Evolutionary conservation across 1,284 basidiomycete species (phyloP), one percentile per base, ranked within the genome.

Genomic region (Marasmius fiardii): DNA sequence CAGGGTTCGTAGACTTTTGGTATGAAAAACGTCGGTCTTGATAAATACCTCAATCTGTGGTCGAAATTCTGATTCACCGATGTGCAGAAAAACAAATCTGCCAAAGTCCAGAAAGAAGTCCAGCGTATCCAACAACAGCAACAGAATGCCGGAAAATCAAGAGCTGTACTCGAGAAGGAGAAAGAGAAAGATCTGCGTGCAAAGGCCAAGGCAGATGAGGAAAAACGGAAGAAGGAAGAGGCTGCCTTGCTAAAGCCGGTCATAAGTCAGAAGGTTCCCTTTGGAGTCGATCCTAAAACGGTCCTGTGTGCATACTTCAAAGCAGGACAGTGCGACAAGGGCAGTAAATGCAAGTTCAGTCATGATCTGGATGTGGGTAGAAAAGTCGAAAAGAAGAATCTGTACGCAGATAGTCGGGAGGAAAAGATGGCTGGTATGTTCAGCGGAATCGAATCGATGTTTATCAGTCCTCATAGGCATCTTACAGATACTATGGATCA

Each of bases 321-420:
- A 74, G 86, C 88, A 7, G 95, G 95, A 5, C 78, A 75, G 52
- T 98, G 95, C 67, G 91, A 93, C 34, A 97, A 96, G 75, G 94
- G 90, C 26, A 85, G 63, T 69, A 93, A 93, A 74, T 97, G 95
- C 77, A 98, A 97, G 77, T 98, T 95, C 74, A 96, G 93, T 60
- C 96, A 99, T 73, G 88, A 97, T 74, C 64, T 85, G 58, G 83
- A 98, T 65, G 85, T 97, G 20, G 93, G 83, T 20, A 76, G 96
- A 60, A 98, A 97, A 74, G 89, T 90, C 48, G 92, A 96, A 71
- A 99, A 99, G 86, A 94, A 90, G 79, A 95, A 98, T 72, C 68
- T 99, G 62, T 99, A 99, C 71, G 90, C 87, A 67, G 96, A 99
- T 71, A 79, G 72, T 60, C 79, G 96, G 61, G 92, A 93, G 67